These are phyloP conservation scores for Xylariales sp. DNA, from an alignment of 2,329 filamentous ascomycete genomes.

Conservation along the genomic window DNA sequence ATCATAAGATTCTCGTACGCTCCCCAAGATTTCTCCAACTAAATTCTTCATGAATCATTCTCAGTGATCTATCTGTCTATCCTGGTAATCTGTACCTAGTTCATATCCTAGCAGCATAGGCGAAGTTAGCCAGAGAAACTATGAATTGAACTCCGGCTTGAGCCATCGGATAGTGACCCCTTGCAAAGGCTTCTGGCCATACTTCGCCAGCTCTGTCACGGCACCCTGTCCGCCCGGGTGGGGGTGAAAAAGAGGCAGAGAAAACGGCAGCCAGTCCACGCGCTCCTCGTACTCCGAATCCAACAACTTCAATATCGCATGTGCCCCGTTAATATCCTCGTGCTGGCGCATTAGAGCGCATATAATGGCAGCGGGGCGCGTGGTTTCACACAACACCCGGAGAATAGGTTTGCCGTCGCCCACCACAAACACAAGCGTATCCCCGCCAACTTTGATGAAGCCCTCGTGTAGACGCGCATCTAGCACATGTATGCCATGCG, in stretches of 20 bases:
- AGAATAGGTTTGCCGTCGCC: not conserved
- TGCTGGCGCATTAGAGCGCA: not conserved
- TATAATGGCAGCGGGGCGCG: slow-evolving; percentile 1
- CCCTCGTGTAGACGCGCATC: not conserved
- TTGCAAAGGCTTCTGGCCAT: not conserved
- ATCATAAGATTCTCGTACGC: too few species aligned
- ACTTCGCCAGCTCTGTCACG: not conserved
- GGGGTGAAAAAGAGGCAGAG: too few species aligned
- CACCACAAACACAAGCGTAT: slow-evolving; percentile 2
- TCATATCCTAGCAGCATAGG: too few species aligned
- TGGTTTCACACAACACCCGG: not conserved
- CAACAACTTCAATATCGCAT: not conserved
- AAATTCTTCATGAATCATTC: too few species aligned
- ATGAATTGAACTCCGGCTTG: not conserved
- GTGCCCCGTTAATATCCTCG: too few species aligned
- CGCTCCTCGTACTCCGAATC: not conserved
- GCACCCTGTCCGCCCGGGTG: too few species aligned
- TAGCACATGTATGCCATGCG: not conserved
- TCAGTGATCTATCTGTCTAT: not conserved
- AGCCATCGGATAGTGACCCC: not conserved
- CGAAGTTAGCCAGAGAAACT: not conserved
- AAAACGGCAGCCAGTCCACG: not conserved
- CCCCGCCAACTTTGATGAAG: not conserved
- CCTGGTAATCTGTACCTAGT: too few species aligned
- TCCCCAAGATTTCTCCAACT: too few species aligned